Percentiles rank a stretch among this genome's conserved stretches.
phyloP scores from a whole-genome alignment of 345 rosid species.

The Rhodamnia rubescens region DNA sequence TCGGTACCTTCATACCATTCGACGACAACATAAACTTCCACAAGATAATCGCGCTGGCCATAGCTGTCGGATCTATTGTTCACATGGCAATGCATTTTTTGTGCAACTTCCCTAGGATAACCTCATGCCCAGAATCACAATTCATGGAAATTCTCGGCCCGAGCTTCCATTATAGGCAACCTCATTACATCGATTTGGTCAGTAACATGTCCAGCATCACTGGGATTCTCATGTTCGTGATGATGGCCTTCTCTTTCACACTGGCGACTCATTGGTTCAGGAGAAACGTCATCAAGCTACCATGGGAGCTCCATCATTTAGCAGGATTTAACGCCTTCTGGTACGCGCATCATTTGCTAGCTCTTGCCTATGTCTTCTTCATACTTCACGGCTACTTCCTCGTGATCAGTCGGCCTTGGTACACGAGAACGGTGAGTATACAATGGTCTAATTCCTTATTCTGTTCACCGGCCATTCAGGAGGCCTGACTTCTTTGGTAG shows the following conservation, averaged over 20 bases:
- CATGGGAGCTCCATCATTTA: constrained; percentile 40
- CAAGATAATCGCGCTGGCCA: constrained; percentile 40
- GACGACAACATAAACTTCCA: constrained; percentile 89
- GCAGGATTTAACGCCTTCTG: constrained; percentile 93
- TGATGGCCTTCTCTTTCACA: constrained; percentile 62
- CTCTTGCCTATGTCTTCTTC: constrained; percentile 48
- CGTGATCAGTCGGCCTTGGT: constrained; percentile 59
- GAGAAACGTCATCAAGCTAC: constrained; percentile 53
- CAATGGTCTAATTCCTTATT: not conserved
- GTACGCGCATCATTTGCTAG: constrained; percentile 86
- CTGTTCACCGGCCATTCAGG: not conserved
- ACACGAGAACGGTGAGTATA: constrained; percentile 52
- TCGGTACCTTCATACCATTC: constrained; percentile 46
- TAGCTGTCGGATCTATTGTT: constrained; percentile 30
- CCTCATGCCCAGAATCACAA: constrained; percentile 18
- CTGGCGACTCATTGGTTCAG: constrained; percentile 68
- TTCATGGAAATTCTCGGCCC: constrained; percentile 37
- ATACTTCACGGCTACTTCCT: constrained; percentile 69
- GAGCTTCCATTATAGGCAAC: constrained; percentile 35
- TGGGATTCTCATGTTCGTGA: constrained; percentile 45
- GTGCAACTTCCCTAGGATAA: constrained; percentile 55
- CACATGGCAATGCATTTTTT: constrained; percentile 44
- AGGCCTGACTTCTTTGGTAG: not conserved
- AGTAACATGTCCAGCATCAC: constrained; percentile 33
- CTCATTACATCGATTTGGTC: constrained; percentile 42